Percentiles rank a stretch among this genome's conserved stretches.
Conservation (phyloP, 768 basidiomycete genomes). For the Amanita inopinata region DNA sequence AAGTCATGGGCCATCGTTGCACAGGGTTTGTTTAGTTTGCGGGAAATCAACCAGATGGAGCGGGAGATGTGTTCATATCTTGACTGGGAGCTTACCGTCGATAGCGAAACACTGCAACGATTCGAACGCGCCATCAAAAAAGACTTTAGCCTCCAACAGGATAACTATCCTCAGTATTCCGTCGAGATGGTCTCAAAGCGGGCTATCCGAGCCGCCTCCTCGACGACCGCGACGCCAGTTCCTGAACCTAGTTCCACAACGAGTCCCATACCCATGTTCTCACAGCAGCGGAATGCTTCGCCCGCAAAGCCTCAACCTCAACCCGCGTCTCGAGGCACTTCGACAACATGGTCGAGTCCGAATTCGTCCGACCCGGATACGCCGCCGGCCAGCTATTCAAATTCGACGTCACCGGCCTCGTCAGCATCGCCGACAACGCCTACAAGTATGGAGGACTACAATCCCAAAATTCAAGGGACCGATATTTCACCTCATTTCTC, state of each 20-base stretch:
- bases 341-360: conserved; percentile 19
- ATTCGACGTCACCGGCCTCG: conserved; percentile 48
- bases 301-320: conserved; percentile 22
- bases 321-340: conserved; percentile 21
- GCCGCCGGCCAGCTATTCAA: conserved; percentile 42
- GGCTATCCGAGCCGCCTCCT: conserved; percentile 34
- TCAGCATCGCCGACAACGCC: conserved; percentile 56
- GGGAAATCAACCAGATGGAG: conserved; percentile 97
- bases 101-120: conserved; percentile 45
- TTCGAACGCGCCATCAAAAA: conserved; percentile 52
- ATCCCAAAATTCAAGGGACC: conserved; percentile 37
- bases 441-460: conserved; percentile 38
- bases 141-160: conserved; percentile 43
- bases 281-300: conserved; percentile 24
- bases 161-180: conserved; percentile 55
- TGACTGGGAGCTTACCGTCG: conserved; percentile 84
- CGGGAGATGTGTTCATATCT: conserved; percentile 88
- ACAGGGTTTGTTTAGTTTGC: conserved; percentile 74
- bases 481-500: conserved; percentile 31
- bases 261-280: conserved; percentile 39
- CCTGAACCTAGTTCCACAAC: conserved; percentile 33
- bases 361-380: conserved; percentile 31
- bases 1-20: conserved; percentile 89
- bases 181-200: conserved; percentile 54
- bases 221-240: conserved; percentile 29